These are phyloP conservation scores for Carex pumila DNA, from an alignment of 176 grass and related monocot genomes.

Conservation along the genomic window DNA sequence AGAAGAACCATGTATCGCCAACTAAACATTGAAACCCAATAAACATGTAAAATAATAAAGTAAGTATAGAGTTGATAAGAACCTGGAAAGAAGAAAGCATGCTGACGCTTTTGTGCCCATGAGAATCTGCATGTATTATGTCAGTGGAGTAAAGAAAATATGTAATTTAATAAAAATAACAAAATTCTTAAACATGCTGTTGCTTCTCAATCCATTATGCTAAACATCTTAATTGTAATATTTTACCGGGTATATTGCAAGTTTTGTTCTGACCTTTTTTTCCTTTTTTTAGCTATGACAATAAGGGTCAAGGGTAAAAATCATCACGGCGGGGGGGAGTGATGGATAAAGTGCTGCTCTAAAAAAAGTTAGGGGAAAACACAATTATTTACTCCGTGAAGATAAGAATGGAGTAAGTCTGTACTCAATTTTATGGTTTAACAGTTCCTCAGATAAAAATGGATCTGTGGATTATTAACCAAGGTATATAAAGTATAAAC, in stretches of 20 bases:
- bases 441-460: not conserved
- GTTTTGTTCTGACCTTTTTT: not conserved
- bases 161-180: not conserved
- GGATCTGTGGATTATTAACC: not conserved
- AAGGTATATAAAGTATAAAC: no score
- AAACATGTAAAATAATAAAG: not conserved
- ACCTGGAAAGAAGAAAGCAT: constrained; percentile 62
- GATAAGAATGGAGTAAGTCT: not conserved
- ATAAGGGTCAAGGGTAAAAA: not conserved
- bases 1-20: not conserved
- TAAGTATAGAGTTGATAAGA: not conserved
- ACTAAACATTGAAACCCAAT: not conserved
- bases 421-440: not conserved
- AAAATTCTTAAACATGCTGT: not conserved
- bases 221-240: not conserved
- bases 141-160: not conserved
- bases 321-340: no score
- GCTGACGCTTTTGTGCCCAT: constrained; percentile 69
- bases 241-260: not conserved
- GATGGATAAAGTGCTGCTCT: not conserved
- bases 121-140: constrained; percentile 50
- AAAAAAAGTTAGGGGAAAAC: not conserved
- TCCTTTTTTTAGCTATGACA: not conserved
- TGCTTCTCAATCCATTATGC: not conserved
- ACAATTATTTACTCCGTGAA: not conserved